Base-by-base conservation (phyloP, 2,329 filamentous ascomycete species). In the Hymenoscyphus fructigenus region DNA sequence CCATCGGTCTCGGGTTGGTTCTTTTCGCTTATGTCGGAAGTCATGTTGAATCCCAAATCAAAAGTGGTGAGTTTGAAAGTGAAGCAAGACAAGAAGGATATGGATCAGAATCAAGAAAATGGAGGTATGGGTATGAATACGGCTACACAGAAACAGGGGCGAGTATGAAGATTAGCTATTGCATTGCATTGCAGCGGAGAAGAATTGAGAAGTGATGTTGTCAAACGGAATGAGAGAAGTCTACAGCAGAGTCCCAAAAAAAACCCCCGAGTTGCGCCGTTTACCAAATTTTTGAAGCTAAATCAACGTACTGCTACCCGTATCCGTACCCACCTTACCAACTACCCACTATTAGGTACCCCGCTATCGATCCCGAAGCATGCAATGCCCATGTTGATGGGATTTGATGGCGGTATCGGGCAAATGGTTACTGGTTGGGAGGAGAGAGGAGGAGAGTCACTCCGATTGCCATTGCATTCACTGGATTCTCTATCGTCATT, bases 1-100 rank as follows among this genome's bases (percentile, higher is more conserved):
- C 57, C 59, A 55, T 63, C 64, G 26, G 20, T 14, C 2, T 58
- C 59, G 12, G 15, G 20, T 28, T 57, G 26, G 47, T n/a, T 36
- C 20, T 53, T 20, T 38, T 50, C 15, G 32, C 44, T 14, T 32
- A 38, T n/a, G 17, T 41, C 20, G 41, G 44, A 36, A 0, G 4
- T 32, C 14, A 17, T 36, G 28, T 55, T 56, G 32, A 61, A 23
- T 61, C 53, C 5, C 5, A 57, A 28, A 32, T n/a, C 15, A 12
- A 57, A 28, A 57, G 26, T n/a, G 29, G 55, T 32, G 23, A 15
- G 28, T 34, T 57, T 15, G 55, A 29, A n/a, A 28, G 55, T 29
- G 55, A 57, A 34, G 26, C 55, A 57, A 57, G 55, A 29, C 44
- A 23, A 29, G 55, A 20, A 56, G 23, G 53, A 23, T 12, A 10